Percentiles rank a stretch among this genome's conserved stretches.
Conservation (phyloP, 805 yeast genomes). For the Candida pseudoglaebosa region DNA sequence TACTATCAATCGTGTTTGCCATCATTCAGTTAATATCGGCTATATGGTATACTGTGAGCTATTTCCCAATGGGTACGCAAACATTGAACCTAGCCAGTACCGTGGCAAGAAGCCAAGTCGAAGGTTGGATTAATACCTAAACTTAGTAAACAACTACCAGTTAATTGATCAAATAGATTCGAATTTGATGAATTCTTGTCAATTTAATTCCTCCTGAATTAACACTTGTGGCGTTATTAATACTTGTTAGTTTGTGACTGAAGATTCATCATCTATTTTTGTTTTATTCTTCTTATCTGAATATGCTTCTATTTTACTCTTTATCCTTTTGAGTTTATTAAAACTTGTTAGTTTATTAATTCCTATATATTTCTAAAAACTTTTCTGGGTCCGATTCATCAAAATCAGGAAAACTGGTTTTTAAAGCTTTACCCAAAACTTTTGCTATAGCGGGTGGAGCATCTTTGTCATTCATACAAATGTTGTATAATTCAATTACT, state of each 20-base stretch:
- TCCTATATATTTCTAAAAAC: slow-evolving; percentile 12
- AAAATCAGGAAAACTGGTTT: slow-evolving; percentile 31
- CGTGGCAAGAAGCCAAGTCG: slow-evolving; percentile 43
- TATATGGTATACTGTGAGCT: slow-evolving; percentile 44
- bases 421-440: slow-evolving; percentile 36
- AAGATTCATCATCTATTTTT: too few species aligned
- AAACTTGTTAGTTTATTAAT: slow-evolving; percentile 4
- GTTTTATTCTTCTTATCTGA: too few species aligned
- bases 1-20: slow-evolving; percentile 39
- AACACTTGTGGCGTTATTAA: too few species aligned
- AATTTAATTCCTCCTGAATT: too few species aligned
- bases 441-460: slow-evolving; percentile 45
- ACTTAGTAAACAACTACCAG: not conserved
- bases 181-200: too few species aligned
- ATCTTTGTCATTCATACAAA: slow-evolving; percentile 28
- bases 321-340: too few species aligned
- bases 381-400: slow-evolving; percentile 14
- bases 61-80: slow-evolving; percentile 45
- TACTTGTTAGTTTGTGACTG: too few species aligned
- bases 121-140: slow-evolving; percentile 37
- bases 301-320: too few species aligned
- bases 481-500: slow-evolving; percentile 28
- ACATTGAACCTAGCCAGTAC: slow-evolving; percentile 39
- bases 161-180: too few species aligned
- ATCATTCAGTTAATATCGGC: slow-evolving; percentile 38